Base-by-base conservation (phyloP, 2,329 filamentous ascomycete genomes). In the Aspergillus pseudoterreus region DNA sequence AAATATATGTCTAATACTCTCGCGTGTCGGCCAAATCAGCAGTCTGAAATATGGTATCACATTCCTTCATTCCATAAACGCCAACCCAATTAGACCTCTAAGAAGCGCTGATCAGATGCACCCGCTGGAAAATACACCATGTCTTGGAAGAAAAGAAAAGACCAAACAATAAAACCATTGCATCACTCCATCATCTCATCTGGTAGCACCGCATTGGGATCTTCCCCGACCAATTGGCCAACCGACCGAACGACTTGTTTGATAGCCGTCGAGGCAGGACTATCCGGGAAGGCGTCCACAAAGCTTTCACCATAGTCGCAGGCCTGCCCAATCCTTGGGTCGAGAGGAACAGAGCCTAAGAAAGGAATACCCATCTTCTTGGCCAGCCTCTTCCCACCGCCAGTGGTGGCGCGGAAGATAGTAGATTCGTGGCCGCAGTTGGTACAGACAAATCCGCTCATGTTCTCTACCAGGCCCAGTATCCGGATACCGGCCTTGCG, bases 271-370 rank as follows among this genome's bases (percentile, higher is more conserved):
- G 90, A 95, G 1, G 94, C 92, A 32, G 94, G 92, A 60, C 90
- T 96, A 62, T 97, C 92, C 0, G 92, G 90, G 70, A 90, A 99
- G 21, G 85, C 86, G 65, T 97, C 92, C 65, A 97, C 88, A 72
- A 95, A 99, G 71, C 91, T 96, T 81, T 99, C 94, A 4, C 95
- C 94, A 71, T 89, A 96, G 71, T 99, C 94, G 66, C 92, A 96
- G 2, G 92, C 87, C 88, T 96, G 95, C 8, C 94, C 89, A 60
- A 99, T 96, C 56, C 92, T 79, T 3, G 94, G 92, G 65, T 99
- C 94, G 47, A 99, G 75, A 35, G 94, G 94, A 11, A 99, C 92
- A 11, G 88, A 82, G 1, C 94, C 94, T 22, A 99, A 72, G 68
- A 95, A 99, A 0, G 89, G 89, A 12, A 99, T 88, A 1, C 81